A percentile compares a stretch with the other conserved stretches of the same genome.
Conservation (phyloP, 78 protist species). For the Protostelium mycophagum region DNA sequence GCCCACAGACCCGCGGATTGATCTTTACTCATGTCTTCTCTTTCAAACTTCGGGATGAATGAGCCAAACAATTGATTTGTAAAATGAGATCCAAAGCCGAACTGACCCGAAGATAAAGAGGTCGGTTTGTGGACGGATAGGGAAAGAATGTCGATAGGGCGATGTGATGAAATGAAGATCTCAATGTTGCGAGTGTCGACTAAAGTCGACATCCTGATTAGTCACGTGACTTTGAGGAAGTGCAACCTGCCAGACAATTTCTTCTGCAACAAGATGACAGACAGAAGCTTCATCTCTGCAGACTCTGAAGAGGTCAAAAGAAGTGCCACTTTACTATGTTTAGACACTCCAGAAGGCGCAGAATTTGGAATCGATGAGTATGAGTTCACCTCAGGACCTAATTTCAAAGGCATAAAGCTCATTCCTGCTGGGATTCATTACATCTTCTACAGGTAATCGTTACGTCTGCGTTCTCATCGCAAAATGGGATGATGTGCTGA, state of each 20-base stretch:
- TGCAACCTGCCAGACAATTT: background rate
- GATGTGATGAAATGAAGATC: background rate
- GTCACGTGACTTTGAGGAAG: background rate
- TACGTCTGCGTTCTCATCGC: background rate
- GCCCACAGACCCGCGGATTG: background rate
- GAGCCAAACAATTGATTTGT: too few species aligned
- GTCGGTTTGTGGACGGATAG: too few species aligned
- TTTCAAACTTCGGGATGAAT: too few species aligned
- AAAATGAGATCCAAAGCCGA: too few species aligned
- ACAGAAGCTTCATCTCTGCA: background rate
- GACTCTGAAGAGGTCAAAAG: background rate
- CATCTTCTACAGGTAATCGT: slow-evolving; percentile 17
- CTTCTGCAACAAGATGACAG: background rate
- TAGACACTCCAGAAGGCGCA: slow-evolving; percentile 9
- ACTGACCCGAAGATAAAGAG: too few species aligned
- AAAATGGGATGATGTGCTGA: background rate
- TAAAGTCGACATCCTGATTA: background rate
- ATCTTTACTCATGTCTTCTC: too few species aligned
- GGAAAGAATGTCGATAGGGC: too few species aligned
- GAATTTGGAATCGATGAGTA: slow-evolving; percentile 25
- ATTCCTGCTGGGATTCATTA: slow-evolving; percentile 30
- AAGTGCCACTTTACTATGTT: background rate
- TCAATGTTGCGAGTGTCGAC: background rate
- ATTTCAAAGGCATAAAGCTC: slow-evolving; percentile 32
- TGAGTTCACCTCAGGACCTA: slow-evolving; percentile 10